Conservation (phyloP, 2,329 filamentous ascomycete species). For the Byssothecium circinans region DNA sequence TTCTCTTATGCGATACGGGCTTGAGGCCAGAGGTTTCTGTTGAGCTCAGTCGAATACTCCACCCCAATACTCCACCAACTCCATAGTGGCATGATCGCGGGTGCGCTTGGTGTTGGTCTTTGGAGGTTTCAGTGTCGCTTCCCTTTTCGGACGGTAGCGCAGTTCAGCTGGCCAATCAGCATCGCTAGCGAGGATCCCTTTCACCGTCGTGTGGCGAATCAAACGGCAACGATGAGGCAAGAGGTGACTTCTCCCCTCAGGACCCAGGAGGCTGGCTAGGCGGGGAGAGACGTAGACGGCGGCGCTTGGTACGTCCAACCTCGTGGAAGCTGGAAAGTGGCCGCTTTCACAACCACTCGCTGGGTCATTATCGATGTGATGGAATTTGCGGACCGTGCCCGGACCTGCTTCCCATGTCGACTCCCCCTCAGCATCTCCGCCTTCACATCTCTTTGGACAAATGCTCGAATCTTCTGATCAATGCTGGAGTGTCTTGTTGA, state of each 20-base stretch:
- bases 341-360: not conserved
- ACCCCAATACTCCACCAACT: not conserved
- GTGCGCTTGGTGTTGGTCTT: not conserved
- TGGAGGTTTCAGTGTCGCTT: not conserved
- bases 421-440: not conserved
- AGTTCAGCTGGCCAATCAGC: not conserved
- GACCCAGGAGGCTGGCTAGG: constrained; percentile 3
- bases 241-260: constrained; percentile 3
- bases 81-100: constrained; percentile 3
- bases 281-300: constrained; percentile 3
- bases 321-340: not conserved
- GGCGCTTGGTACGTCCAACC: constrained; percentile 1
- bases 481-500: too few relatives aligned
- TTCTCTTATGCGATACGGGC: not conserved
- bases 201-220: not conserved
- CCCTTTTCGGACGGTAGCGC: not conserved
- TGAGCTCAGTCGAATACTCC: not conserved
- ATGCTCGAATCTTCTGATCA: not conserved
- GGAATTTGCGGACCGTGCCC: not conserved
- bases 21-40: constrained; percentile 7
- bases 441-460: not conserved
- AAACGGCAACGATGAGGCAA: not conserved
- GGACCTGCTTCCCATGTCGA: not conserved
- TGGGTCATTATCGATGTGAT: constrained; percentile 1
- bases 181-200: not conserved